Percentiles rank a stretch among this genome's conserved stretches.
phyloP scores from a whole-genome alignment of 2,329 filamentous ascomycete genomes.

The Dothidotthia symphoricarpi region DNA sequence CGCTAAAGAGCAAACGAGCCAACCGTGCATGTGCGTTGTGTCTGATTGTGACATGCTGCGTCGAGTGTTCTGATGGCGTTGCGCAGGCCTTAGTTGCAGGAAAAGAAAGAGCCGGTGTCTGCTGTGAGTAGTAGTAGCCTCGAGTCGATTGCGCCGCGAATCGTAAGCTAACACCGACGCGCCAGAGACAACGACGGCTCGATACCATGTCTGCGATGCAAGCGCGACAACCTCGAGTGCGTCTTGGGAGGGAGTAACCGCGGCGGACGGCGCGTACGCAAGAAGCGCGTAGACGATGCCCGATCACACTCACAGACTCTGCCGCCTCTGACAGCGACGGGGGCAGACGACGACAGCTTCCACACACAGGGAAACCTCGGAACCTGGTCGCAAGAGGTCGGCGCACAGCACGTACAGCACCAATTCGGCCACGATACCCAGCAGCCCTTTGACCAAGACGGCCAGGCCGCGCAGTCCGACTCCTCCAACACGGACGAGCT shows the following conservation, averaged over 20 bases:
- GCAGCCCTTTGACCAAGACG: slow-evolving; percentile 18
- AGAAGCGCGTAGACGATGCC: slow-evolving; percentile 41
- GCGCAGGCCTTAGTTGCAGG: slow-evolving; percentile 32
- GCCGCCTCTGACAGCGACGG: slow-evolving; percentile 25
- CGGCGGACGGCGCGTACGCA: slow-evolving; percentile 58
- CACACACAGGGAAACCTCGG: slow-evolving; percentile 40
- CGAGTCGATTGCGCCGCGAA: slow-evolving; percentile 1
- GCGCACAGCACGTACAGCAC: slow-evolving; percentile 12
- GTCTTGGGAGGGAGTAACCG: slow-evolving; percentile 60
- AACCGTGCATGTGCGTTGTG: slow-evolving; percentile 20
- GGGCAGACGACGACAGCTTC: slow-evolving; percentile 38
- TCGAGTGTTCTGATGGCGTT: too few relatives aligned
- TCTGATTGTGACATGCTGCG: too few relatives aligned
- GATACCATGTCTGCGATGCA: slow-evolving; percentile 58
- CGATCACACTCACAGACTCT: slow-evolving; percentile 8
- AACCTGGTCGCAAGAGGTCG: slow-evolving; percentile 33
- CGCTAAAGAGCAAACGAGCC: slow-evolving; percentile 21
- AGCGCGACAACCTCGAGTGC: slow-evolving; percentile 58
- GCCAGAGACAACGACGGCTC: slow-evolving; percentile 49
- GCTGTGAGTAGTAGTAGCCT: slow-evolving; percentile 30
- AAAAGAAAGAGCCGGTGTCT: slow-evolving; percentile 43
- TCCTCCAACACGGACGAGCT: slow-evolving; percentile 38
- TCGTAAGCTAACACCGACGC: slow-evolving; percentile 3
- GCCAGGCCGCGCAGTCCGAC: slow-evolving; percentile 28
- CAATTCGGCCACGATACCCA: slow-evolving; percentile 2